Conservation (phyloP, 148 eudicot species). For the Rhododendron ovatum region DNA sequence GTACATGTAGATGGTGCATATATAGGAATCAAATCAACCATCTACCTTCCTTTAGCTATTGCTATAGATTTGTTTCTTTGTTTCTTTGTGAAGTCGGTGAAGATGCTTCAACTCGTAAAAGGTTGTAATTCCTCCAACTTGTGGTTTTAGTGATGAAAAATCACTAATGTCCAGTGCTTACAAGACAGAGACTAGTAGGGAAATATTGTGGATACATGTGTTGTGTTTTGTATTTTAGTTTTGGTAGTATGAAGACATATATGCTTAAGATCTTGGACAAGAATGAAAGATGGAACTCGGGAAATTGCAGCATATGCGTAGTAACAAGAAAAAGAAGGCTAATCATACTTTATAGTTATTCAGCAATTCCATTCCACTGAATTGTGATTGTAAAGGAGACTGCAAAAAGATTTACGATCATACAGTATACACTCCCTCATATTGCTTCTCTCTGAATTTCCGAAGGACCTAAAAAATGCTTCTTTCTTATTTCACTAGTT, state of each 20-base stretch:
- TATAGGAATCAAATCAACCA: neutral
- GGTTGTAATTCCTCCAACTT: neutral
- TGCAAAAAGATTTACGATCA: neutral
- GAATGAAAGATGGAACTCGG: neutral
- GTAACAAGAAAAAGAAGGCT: neutral
- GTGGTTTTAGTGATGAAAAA: neutral
- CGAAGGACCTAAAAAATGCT: neutral
- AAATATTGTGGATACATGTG: too few species aligned
- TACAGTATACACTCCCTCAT: neutral
- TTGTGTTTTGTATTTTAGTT: neutral
- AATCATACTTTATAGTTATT: neutral
- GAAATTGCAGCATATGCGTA: neutral
- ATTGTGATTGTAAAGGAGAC: neutral
- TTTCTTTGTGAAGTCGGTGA: neutral
- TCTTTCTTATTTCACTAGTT: neutral
- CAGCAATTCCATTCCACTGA: neutral
- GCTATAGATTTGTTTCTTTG: neutral
- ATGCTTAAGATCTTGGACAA: neutral
- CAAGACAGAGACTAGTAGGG: neutral
- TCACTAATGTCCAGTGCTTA: neutral
- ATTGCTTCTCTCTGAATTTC: neutral
- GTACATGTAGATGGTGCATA: neutral
- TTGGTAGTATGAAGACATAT: neutral
- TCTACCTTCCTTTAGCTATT: neutral
- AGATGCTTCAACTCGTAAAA: neutral